Percentiles rank a stretch among this genome's conserved stretches.
These are phyloP conservation scores for Podospora anserina DNA, from an alignment of 495 filamentous ascomycete genomes.

Conservation along the genomic window DNA sequence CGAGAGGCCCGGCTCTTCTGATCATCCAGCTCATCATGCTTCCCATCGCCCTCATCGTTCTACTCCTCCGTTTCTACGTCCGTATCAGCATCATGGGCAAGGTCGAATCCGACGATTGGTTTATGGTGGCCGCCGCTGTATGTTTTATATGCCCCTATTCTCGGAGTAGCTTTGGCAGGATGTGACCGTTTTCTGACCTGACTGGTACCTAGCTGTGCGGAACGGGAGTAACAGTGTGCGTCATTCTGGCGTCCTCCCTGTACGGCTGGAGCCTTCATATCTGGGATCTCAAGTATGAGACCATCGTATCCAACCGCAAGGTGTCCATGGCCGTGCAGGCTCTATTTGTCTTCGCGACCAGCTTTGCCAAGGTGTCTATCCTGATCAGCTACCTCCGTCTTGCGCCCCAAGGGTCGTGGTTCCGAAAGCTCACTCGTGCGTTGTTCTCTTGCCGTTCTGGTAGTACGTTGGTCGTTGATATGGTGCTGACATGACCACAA, in stretches of 20 bases:
- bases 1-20: slow-evolving; percentile 41
- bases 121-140: slow-evolving; percentile 31
- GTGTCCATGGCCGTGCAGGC: slow-evolving; percentile 32
- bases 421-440: slow-evolving; percentile 36
- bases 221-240: slow-evolving; percentile 24
- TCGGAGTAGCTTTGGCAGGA: not conserved
- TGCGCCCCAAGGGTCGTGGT: slow-evolving; percentile 37
- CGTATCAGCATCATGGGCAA: slow-evolving; percentile 17
- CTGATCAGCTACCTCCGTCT: slow-evolving; percentile 52
- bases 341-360: slow-evolving; percentile 27
- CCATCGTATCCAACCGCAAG: slow-evolving; percentile 22
- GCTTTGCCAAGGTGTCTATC: slow-evolving; percentile 48
- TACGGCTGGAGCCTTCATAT: slow-evolving; percentile 33
- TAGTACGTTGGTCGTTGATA: not conserved
- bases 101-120: slow-evolving; percentile 29
- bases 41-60: slow-evolving; percentile 17
- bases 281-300: slow-evolving; percentile 21
- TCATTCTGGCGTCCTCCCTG: slow-evolving; percentile 23
- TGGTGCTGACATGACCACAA: not conserved
- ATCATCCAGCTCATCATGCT: slow-evolving; percentile 28
- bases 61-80: slow-evolving; percentile 29
- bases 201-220: slow-evolving; percentile 21
- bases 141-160: not conserved
- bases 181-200: not conserved
- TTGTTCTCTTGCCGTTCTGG: not conserved